Base-by-base conservation (phyloP, 257 asterid species). In the Plantago major region DNA sequence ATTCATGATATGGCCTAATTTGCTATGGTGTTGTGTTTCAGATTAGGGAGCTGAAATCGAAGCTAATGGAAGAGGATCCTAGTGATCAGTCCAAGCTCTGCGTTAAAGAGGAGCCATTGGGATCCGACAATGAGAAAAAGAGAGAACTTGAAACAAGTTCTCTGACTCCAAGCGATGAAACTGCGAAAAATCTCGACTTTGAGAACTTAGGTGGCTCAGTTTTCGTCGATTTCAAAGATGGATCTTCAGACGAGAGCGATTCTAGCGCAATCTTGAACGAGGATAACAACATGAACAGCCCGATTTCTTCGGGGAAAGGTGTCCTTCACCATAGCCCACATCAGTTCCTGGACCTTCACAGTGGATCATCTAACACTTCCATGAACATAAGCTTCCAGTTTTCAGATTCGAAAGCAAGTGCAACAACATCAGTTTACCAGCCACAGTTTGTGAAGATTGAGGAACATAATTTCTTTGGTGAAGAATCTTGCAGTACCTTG, bases 231-330 rank as follows among this genome's bases (percentile, higher is more conserved):
- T 63, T 80, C 14, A 80, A 82, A 75, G 94, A 85, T 51, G 95
- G 98, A 17, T 85, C 86, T 3, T 87, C 96, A 9, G 84, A 79
- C 5, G 90, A 87, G 8, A 75, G 81, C 49, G 96, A 91, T 43
- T 75, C 98, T 2, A 91, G 98, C 58, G 92, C 95, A 1, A 86
- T 91, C 54, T 73, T 88, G 65, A 86, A 86, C 43, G 95, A 91
- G 33, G 95, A 80, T 12, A 44, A 59, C 37, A 84, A 46, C 74
- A 77, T 10, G 63, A 70, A 30, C 46, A 77, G 84, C 59, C 84
- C 84, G 7, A 78, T 75, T 46, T 82, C 85, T 4, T 81, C 94
- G 6, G 77, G 75, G 40, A 74, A 50, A 45, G 80, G 74, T 28
- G 50, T 74, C 51, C 76, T 70, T 44, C 67, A 55, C 22, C 40